Conservation (phyloP, 495 filamentous ascomycete genomes). For the Articulospora tetracladia region DNA sequence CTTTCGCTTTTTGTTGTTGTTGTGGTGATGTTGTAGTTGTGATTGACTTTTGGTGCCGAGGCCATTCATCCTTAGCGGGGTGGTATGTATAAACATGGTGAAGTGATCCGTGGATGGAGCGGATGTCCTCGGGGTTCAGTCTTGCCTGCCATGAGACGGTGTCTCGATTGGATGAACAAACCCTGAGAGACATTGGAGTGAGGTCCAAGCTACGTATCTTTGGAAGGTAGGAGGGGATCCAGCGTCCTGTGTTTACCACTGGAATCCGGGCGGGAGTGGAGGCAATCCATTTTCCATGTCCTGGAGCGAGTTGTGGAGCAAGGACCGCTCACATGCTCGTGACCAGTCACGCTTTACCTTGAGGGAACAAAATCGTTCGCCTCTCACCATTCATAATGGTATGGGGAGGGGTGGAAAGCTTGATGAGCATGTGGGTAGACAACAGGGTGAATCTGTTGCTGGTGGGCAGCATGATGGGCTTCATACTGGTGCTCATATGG, state of each 20-base stretch:
- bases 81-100: neutral
- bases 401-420: slow-evolving; percentile 8
- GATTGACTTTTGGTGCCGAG: neutral
- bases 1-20: neutral
- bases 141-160: neutral
- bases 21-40: neutral
- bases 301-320: neutral
- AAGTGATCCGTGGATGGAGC: neutral
- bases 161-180: neutral
- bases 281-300: neutral
- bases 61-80: neutral
- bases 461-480: slow-evolving; percentile 3
- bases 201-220: neutral
- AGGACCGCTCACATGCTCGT: slow-evolving; percentile 2
- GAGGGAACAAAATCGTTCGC: neutral
- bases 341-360: slow-evolving; percentile 5
- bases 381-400: neutral
- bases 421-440: slow-evolving; percentile 9
- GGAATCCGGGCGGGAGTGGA: slow-evolving; percentile 8
- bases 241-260: slow-evolving; percentile 20
- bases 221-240: slow-evolving; percentile 5
- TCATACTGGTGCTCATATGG: slow-evolving; percentile 22
- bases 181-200: neutral
- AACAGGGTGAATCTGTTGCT: slow-evolving; percentile 8
- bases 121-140: neutral